Evolutionary conservation across 139 green algal genomes (phyloP), one percentile per base, ranked within the genome.

Genomic region (Edaphochlamys debaryana): DNA sequence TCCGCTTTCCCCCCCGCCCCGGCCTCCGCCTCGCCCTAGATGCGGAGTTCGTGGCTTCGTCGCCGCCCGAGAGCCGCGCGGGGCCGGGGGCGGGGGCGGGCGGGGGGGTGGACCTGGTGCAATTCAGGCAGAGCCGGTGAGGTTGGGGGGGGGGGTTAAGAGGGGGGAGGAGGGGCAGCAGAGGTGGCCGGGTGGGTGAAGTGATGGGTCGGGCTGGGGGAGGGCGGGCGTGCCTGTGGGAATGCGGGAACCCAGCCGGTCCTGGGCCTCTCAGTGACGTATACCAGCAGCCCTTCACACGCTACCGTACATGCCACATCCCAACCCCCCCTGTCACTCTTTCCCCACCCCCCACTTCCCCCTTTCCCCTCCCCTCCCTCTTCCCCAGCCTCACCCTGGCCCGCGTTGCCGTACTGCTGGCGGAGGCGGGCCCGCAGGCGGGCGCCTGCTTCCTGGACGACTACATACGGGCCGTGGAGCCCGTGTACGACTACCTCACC

Each of bases 401-500:
- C 8, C 91, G 96, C 17, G 94, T 99, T 62, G 93, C 83, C 42
- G 94, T 99, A 70, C 92, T 99, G 79, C 88, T 98, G 74, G 86
- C 96, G 1, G 96, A 96, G 20, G 82, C 93, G 58, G 96, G 95
- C 8, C 75, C 92, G 0, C 54, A 27, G 29, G 71, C 88, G 8
- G 93, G 91, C 67, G 71, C 30, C n/a, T 87, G 90, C 52, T 94
- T 81, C 88, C 96, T 99, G 67, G 96, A 99, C 86, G 96, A 99
- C 87, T 96, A 99, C 90, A 95, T 99, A 25, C 88, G 92, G 4
- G 84, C 81, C 22, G 93, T 96, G 32, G 96, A 99, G 89, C 95
- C 96, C 0, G 94, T 99, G 62, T 92, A 95, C 62, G 96, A 99
- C 90, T 96, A 99, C 90, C 91, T 99, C 38, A 99, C 96, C n/a